Evolutionary conservation across 106 monocot genomes (phyloP), one percentile per base, ranked within the genome.

Genomic region (Allium sativum): DNA sequence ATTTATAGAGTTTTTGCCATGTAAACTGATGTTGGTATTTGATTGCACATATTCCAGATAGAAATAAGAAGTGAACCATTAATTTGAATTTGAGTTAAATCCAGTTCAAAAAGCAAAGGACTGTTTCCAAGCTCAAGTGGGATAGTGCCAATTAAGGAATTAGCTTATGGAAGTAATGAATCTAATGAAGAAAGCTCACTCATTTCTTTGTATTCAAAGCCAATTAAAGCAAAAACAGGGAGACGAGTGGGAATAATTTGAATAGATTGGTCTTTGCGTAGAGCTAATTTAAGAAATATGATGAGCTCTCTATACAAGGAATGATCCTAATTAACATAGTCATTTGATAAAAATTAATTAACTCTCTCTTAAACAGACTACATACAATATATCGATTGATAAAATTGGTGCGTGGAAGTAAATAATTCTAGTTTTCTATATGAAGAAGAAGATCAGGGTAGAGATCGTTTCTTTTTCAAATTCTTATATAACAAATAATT

Each of bases 71-170:
- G 76, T 3, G 78, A 41, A 10, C 89, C 83, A 13, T 40, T 14
- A 22, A 94, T 61, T 61, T 40, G 21, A 65, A 89, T 94, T 15
- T 21, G 60, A 40, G 63, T 48, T 17, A 94, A 76, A 53, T 89
- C 93, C 61, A 93, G 61, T 1, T 71, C 66, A 16, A 71, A 12
- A 41, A 93, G 73, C 45, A 74, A 46, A 43, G 93, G 93, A 44
- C 52, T 44, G 85, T 93, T 93, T 65, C 73, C 79, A 52, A 93
- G 80, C 77, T 82, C 89, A n/a, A 89, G 80, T 2, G 93, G 93
- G 45, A 93, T 21, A 12, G 65, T 20, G 0, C 93, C 93, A 5
- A 66, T n/a, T 15, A 93, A 68, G 18, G 73, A 76, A 72, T 93
- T 93, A 51, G 77, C 77, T 6, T 71, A 52, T 48, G 89, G 82